A percentile compares a stretch with the other conserved stretches of the same genome.
Evolutionary conservation across 2,329 filamentous ascomycete genomes (phyloP).

Genomic region (Fusarium pininemorale): DNA sequence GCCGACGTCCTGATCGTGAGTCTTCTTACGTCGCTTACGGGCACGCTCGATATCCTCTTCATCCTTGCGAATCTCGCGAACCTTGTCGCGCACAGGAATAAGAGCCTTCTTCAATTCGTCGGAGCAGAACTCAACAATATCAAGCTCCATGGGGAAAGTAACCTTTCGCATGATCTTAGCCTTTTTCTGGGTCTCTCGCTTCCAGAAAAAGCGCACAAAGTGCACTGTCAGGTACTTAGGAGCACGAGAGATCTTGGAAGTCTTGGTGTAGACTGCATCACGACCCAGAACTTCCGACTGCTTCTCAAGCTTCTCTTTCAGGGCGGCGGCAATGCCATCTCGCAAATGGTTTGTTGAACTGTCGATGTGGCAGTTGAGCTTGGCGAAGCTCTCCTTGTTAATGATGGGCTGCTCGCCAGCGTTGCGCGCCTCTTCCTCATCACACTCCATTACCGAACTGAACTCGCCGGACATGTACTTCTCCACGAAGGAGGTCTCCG

Average conservation of each 20-base stretch:
- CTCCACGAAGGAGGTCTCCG: slow-evolving; percentile 80
- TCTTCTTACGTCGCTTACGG: slow-evolving; percentile 87
- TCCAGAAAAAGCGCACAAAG: slow-evolving; percentile 99
- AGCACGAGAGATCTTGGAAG: slow-evolving; percentile 85
- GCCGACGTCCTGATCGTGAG: slow-evolving; percentile 56
- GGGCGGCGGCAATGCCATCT: slow-evolving; percentile 83
- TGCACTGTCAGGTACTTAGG: slow-evolving; percentile 97
- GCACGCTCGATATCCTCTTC: slow-evolving; percentile 92
- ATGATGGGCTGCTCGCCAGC: slow-evolving; percentile 75
- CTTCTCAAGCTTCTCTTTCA: slow-evolving; percentile 94
- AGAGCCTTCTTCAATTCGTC: slow-evolving; percentile 85
- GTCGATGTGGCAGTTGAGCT: slow-evolving; percentile 96
- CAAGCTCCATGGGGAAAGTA: slow-evolving; percentile 91
- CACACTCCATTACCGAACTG: slow-evolving; percentile 80
- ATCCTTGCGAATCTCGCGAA: slow-evolving; percentile 93
- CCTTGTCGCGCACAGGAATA: slow-evolving; percentile 93
- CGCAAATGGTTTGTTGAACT: slow-evolving; percentile 86
- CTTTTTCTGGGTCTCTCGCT: slow-evolving; percentile 94
- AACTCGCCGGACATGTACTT: slow-evolving; percentile 90
- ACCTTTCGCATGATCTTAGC: slow-evolving; percentile 99
- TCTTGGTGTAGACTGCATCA: slow-evolving; percentile 88
- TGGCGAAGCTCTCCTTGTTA: slow-evolving; percentile 81
- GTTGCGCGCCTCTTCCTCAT: slow-evolving; percentile 80
- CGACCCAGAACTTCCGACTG: slow-evolving; percentile 79
- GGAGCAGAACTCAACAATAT: slow-evolving; percentile 94